These are phyloP conservation scores for Candida namnaoensis DNA, from an alignment of 805 yeast genomes.

Conservation along the genomic window DNA sequence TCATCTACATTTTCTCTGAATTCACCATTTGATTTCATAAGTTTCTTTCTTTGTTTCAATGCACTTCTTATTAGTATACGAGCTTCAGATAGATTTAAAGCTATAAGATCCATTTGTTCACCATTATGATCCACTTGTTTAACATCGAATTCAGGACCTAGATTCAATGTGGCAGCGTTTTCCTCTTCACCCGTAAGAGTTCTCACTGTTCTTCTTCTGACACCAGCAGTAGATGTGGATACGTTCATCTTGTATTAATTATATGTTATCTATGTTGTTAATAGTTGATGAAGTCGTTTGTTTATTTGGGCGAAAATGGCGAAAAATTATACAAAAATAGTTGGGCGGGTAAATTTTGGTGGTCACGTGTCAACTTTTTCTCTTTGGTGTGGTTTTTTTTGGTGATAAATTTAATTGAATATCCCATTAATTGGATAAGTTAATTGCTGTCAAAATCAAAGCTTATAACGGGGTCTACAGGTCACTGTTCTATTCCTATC, in stretches of 20 bases:
- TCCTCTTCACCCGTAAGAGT: slow-evolving; percentile 76
- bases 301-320: too few relatives aligned
- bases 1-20: slow-evolving; percentile 23
- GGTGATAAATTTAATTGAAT: too few relatives aligned
- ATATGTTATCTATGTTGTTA: neutral
- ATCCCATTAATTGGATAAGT: too few relatives aligned
- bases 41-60: slow-evolving; percentile 59
- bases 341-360: too few relatives aligned
- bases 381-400: too few relatives aligned
- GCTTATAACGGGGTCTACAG: too few relatives aligned
- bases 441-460: too few relatives aligned
- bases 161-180: slow-evolving; percentile 76
- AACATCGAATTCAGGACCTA: slow-evolving; percentile 89
- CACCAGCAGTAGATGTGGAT: slow-evolving; percentile 82
- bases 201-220: slow-evolving; percentile 62
- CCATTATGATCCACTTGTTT: slow-evolving; percentile 80
- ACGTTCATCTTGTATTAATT: slow-evolving; percentile 52
- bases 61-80: slow-evolving; percentile 87
- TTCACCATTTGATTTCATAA: slow-evolving; percentile 35
- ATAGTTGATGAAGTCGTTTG: too few relatives aligned
- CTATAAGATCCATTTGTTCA: slow-evolving; percentile 63
- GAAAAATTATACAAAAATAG: too few relatives aligned
- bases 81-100: slow-evolving; percentile 85
- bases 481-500: too few relatives aligned
- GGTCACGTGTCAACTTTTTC: too few relatives aligned